Evolutionary conservation across 768 basidiomycete species (phyloP), one percentile per base, ranked within the genome.

Genomic region (Gautieria morchelliformis): DNA sequence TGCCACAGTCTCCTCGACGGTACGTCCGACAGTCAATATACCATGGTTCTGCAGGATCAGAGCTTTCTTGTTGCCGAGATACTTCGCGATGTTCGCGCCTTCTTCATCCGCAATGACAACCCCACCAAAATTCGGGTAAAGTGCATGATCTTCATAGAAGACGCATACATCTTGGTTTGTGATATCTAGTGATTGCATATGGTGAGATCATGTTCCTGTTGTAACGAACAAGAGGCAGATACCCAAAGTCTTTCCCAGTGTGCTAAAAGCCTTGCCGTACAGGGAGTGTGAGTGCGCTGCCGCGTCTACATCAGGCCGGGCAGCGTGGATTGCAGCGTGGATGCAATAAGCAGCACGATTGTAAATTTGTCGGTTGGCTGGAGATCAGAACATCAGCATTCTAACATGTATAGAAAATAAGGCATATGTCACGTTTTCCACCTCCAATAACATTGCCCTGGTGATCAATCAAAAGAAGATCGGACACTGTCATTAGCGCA

Each of bases 21-120:
- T 55, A 3, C 51, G 20, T n/a, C 52, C 56, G 10, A 58, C 60
- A 30, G 56, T 58, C 39, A 58, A 52, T 24, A 61, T 44, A 0
- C 60, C 60, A 50, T 61, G 60, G 44, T 59, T 61, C 45, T 61
- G 60, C 52, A 61, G 39, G 45, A 61, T 61, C 24, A 53, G 37
- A 32, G 60, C 58, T 41, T 61, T 61, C 17, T 47, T 42, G 5
- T 52, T 40, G n/a, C 58, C 59, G 1, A 61, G 60, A 6, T 58
- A 52, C 37, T 57, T 50, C 32, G 47, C 56, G 12, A 57, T 33
- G 61, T 71, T 22, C 69, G 69, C 30, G 70, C 70, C 3, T 70
- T 72, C 59, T 63, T 72, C 24, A 27, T 71, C 19, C 68, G 70
- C 22, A 55, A 70, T 10, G 68, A 69, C 10, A 66, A 70, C 53